Evolutionary conservation across 2,329 filamentous ascomycete species (phyloP).

Genomic region (Phoma sp.): DNA sequence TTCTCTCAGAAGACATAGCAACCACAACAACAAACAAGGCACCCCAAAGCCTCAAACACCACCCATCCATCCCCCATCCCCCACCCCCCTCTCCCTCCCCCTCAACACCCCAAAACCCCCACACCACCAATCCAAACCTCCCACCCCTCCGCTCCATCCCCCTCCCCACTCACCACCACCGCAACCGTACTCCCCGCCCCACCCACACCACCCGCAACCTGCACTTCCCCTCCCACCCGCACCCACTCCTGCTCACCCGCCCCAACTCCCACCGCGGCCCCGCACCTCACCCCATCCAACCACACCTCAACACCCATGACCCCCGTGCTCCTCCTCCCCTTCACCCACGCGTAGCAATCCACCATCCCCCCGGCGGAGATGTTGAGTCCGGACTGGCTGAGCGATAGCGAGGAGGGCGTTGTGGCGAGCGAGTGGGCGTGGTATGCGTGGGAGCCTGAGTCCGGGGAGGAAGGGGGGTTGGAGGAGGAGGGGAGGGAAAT

Average conservation of each 20-base stretch:
- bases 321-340: neutral
- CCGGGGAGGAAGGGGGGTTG: neutral
- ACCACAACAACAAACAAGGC: too few species aligned
- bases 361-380: neutral
- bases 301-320: constrained; percentile 1
- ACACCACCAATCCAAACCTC: constrained; percentile 8
- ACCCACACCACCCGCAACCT: neutral
- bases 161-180: constrained; percentile 5
- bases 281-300: constrained; percentile 9
- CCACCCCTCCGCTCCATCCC: constrained; percentile 10
- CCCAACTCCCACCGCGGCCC: neutral
- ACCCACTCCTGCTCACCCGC: neutral
- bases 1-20: too few species aligned
- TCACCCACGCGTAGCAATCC: constrained; percentile 7
- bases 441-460: neutral
- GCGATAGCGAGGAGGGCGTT: neutral
- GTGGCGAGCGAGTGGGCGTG: constrained; percentile 3
- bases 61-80: too few species aligned
- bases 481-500: neutral
- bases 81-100: neutral
- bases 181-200: constrained; percentile 8
- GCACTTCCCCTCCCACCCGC: neutral
- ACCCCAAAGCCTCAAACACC: too few species aligned
- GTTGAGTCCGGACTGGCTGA: constrained; percentile 1
- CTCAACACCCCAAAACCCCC: constrained; percentile 3